Evolutionary conservation across 441 rosid genomes (phyloP).

Genomic region (Aleurites moluccanus): DNA sequence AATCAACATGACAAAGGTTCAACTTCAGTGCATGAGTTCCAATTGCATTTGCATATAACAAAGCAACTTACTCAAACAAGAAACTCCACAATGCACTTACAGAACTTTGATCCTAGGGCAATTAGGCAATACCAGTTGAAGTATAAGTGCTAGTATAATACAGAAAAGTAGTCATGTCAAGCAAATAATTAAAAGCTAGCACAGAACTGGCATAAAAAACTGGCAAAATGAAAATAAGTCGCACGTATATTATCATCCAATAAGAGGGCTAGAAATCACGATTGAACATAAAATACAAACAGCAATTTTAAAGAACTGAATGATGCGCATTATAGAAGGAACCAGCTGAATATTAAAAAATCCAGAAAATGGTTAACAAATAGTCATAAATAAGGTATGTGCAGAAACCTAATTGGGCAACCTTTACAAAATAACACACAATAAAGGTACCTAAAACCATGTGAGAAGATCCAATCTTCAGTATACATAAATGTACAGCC

Average conservation of each 20-base stretch:
- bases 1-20: not conserved
- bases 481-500: conserved; percentile 60
- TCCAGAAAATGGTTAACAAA: conserved; percentile 37
- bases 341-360: conserved; percentile 28
- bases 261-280: conserved; percentile 8
- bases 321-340: conserved; percentile 29
- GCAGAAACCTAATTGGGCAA: conserved; percentile 46
- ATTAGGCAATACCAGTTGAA: not conserved
- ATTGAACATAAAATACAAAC: conserved; percentile 15
- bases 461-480: conserved; percentile 40
- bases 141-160: not conserved
- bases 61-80: not conserved
- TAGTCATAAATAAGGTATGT: conserved; percentile 39
- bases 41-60: not conserved
- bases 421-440: conserved; percentile 47
- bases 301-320: conserved; percentile 25
- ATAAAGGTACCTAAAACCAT: conserved; percentile 38
- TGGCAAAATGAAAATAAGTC: not conserved
- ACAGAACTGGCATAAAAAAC: not conserved
- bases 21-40: not conserved
- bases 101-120: conserved; percentile 2
- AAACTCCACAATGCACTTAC: not conserved
- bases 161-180: not conserved
- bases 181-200: not conserved
- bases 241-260: not conserved